A percentile compares a stretch with the other conserved stretches of the same genome.
These are phyloP conservation scores for Wallemia hederae DNA, from an alignment of 1,284 basidiomycete genomes.

Conservation along the genomic window DNA sequence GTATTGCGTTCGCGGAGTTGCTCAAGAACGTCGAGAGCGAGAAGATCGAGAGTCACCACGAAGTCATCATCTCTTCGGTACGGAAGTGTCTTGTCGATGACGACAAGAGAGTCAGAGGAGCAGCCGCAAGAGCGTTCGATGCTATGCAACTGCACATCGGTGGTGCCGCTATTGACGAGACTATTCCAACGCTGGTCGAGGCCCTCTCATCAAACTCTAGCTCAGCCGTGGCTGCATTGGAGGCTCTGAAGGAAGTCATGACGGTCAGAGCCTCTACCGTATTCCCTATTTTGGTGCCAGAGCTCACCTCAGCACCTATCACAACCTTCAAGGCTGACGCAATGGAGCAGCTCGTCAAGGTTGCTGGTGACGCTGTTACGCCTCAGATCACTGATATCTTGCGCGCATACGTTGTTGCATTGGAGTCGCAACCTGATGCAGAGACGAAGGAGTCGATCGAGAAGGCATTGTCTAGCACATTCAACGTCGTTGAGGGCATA, in stretches of 20 bases:
- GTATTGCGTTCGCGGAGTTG: slow-evolving; percentile 59
- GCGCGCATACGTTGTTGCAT: slow-evolving; percentile 37
- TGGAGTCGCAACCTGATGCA: slow-evolving; percentile 30
- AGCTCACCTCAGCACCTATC: slow-evolving; percentile 66
- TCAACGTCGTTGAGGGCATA: slow-evolving; percentile 45
- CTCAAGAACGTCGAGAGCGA: slow-evolving; percentile 63
- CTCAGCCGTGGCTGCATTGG: slow-evolving; percentile 74
- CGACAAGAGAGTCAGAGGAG: slow-evolving; percentile 55
- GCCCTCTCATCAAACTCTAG: slow-evolving; percentile 72
- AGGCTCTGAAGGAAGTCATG: slow-evolving; percentile 83
- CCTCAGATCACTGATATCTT: slow-evolving; percentile 47
- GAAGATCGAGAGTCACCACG: slow-evolving; percentile 70
- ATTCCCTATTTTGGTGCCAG: slow-evolving; percentile 93
- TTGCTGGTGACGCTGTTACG: slow-evolving; percentile 70
- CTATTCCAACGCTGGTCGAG: slow-evolving; percentile 76
- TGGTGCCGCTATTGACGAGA: slow-evolving; percentile 56
- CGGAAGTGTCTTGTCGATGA: slow-evolving; percentile 65
- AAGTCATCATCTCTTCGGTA: slow-evolving; percentile 61
- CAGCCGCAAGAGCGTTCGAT: slow-evolving; percentile 84
- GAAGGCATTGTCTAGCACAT: slow-evolving; percentile 38
- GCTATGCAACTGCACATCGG: slow-evolving; percentile 70
- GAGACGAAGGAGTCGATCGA: slow-evolving; percentile 42
- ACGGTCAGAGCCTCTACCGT: slow-evolving; percentile 66
- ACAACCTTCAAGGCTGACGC: slow-evolving; percentile 88
- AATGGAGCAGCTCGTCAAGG: slow-evolving; percentile 61